Evolutionary conservation across 805 yeast genomes (phyloP).

Genomic region (Ogataea neopini): DNA sequence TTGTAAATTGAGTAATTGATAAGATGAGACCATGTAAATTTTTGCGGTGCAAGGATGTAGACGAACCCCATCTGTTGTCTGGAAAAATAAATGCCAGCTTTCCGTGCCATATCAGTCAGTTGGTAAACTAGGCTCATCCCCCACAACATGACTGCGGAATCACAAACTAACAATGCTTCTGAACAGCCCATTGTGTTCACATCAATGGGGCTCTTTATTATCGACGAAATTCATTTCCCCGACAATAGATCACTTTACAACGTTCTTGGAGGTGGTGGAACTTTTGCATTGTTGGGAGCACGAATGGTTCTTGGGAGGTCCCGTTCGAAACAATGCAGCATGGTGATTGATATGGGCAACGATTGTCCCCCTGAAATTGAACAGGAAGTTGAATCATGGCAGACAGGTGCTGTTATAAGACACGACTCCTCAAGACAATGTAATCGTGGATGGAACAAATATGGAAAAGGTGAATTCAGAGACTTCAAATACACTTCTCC

Average conservation of each 20-base stretch:
- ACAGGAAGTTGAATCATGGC: conserved; percentile 56
- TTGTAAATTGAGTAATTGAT: too few species aligned
- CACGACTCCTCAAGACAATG: conserved; percentile 55
- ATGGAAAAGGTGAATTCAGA: conserved; percentile 62
- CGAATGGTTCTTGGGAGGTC: conserved; percentile 49
- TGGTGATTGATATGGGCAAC: conserved; percentile 76
- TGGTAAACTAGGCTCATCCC: not conserved
- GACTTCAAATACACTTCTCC: conserved; percentile 62
- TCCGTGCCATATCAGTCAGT: not conserved
- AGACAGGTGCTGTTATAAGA: conserved; percentile 59
- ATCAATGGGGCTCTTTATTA: conserved; percentile 85
- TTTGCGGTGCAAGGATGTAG: too few species aligned
- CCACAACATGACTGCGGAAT: not conserved
- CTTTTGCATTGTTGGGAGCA: conserved; percentile 77
- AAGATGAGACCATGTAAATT: too few species aligned
- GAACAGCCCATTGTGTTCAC: conserved; percentile 42
- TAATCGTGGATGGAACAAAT: conserved; percentile 79
- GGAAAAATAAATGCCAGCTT: not conserved
- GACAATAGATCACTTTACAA: conserved; percentile 40
- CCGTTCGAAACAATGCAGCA: conserved; percentile 46
- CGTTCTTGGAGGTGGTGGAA: conserved; percentile 89
- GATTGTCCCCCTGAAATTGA: conserved; percentile 65
- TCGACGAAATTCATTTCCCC: conserved; percentile 77
- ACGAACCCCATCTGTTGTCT: too few species aligned
- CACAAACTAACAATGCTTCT: not conserved